A percentile compares a stretch with the other conserved stretches of the same genome.
phyloP scores from a whole-genome alignment of 768 basidiomycete genomes.

The Rickenella mellea region DNA sequence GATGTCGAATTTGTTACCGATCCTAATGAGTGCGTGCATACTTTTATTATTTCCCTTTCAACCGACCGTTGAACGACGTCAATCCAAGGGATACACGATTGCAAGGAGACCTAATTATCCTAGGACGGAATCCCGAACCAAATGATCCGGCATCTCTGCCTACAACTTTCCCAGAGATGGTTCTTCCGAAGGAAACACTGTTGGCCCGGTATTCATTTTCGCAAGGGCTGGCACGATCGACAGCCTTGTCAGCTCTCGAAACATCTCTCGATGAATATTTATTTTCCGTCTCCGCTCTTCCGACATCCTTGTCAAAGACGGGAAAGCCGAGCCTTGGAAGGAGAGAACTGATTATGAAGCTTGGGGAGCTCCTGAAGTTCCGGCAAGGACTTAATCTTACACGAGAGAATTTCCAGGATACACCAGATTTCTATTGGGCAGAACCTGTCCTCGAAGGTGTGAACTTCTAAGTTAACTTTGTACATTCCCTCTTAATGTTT shows the following conservation, averaged over 20 bases:
- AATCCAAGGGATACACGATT: slow-evolving; percentile 65
- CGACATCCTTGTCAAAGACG: slow-evolving; percentile 63
- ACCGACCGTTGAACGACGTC: neutral
- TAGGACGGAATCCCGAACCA: slow-evolving; percentile 57
- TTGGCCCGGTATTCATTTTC: slow-evolving; percentile 88
- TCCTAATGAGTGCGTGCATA: slow-evolving; percentile 62
- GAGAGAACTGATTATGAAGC: slow-evolving; percentile 80
- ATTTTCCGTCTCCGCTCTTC: slow-evolving; percentile 71
- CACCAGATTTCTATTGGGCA: slow-evolving; percentile 90
- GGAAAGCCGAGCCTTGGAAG: slow-evolving; percentile 80
- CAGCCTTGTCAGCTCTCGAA: slow-evolving; percentile 81
- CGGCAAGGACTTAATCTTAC: slow-evolving; percentile 88
- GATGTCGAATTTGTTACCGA: slow-evolving; percentile 91
- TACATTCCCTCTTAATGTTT: neutral
- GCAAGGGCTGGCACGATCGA: slow-evolving; percentile 84
- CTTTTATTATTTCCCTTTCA: slow-evolving; percentile 1
- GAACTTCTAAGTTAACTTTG: slow-evolving; percentile 11
- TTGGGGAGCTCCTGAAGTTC: slow-evolving; percentile 87
- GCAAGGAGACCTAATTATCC: slow-evolving; percentile 86
- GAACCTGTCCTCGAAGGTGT: slow-evolving; percentile 83
- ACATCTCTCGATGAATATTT: slow-evolving; percentile 76
- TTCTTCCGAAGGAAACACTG: slow-evolving; percentile 60
- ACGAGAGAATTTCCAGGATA: slow-evolving; percentile 80
- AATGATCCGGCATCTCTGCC: slow-evolving; percentile 36
- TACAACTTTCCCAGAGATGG: slow-evolving; percentile 16